A percentile compares a stretch with the other conserved stretches of the same genome.
Evolutionary conservation across 805 yeast genomes (phyloP).

Genomic region (Candida schatavii): DNA sequence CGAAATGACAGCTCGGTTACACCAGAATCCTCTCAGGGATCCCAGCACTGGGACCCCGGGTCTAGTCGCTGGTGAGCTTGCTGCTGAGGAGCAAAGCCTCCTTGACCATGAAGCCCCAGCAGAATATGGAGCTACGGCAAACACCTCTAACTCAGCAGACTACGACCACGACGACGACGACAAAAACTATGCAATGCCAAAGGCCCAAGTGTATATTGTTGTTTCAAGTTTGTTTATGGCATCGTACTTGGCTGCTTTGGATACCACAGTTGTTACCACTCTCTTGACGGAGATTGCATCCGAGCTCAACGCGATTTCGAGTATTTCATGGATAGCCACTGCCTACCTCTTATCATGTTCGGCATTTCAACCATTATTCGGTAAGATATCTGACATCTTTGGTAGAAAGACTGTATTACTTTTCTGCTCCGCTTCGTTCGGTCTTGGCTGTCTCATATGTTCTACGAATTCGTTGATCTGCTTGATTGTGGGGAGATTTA

Average conservation of each 20-base stretch:
- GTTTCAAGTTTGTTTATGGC: slow-evolving; percentile 33
- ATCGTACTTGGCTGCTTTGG: slow-evolving; percentile 61
- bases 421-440: slow-evolving; percentile 54
- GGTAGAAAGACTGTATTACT: slow-evolving; percentile 57
- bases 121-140: slow-evolving; percentile 14
- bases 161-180: slow-evolving; percentile 9
- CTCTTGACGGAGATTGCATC: slow-evolving; percentile 64
- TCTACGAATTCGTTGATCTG: slow-evolving; percentile 46
- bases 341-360: slow-evolving; percentile 66
- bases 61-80: slow-evolving; percentile 32
- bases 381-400: slow-evolving; percentile 68
- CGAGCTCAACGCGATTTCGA: slow-evolving; percentile 60
- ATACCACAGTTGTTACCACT: slow-evolving; percentile 67
- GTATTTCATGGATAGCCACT: slow-evolving; percentile 72
- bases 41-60: slow-evolving; percentile 31
- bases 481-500: slow-evolving; percentile 59
- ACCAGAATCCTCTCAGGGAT: slow-evolving; percentile 24
- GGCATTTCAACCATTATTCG: slow-evolving; percentile 71
- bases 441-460: slow-evolving; percentile 54
- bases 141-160: background rate
- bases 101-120: slow-evolving; percentile 10
- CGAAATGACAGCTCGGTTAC: slow-evolving; percentile 4
- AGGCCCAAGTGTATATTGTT: slow-evolving; percentile 25
- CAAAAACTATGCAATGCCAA: slow-evolving; percentile 28
- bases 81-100: slow-evolving; percentile 30